Percentiles rank a stretch among this genome's conserved stretches.
Conservation (phyloP, 1,284 basidiomycete species). For the Cutaneotrichosporon dermatis region DNA sequence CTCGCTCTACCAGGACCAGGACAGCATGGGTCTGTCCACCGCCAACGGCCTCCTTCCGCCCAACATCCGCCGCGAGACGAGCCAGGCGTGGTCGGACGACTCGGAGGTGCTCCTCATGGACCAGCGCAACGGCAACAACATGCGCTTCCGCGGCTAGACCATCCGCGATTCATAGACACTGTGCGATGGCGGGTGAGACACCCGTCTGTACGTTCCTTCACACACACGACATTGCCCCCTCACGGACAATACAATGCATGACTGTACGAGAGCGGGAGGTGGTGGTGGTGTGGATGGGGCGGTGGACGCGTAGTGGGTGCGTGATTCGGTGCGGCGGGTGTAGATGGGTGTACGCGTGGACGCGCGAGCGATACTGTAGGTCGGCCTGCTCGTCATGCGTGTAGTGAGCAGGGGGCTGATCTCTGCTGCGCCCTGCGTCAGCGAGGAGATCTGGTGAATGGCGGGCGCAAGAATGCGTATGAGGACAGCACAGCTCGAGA, state of each 20-base stretch:
- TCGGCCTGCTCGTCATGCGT: too few species aligned
- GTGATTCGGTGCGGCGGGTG: too few species aligned
- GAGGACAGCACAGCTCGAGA: too few species aligned
- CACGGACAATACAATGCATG: conserved; percentile 13
- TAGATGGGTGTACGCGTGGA: too few species aligned
- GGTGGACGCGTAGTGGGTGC: too few species aligned
- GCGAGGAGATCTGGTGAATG: too few species aligned
- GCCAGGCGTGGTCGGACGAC: conserved; percentile 26
- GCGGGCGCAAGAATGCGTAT: too few species aligned
- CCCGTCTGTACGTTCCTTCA: background rate
- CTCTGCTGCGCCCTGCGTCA: too few species aligned
- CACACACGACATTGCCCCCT: conserved; percentile 3
- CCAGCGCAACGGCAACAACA: background rate
- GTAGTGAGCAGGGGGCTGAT: too few species aligned
- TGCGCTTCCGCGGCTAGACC: conserved; percentile 15
- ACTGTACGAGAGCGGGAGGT: conserved; percentile 9
- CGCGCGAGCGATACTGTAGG: too few species aligned
- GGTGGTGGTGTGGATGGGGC: background rate
- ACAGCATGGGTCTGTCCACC: conserved; percentile 16
- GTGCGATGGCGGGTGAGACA: too few species aligned
- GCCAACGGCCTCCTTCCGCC: conserved; percentile 26
- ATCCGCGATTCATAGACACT: background rate
- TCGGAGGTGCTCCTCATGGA: conserved; percentile 17
- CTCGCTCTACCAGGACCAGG: conserved; percentile 25
- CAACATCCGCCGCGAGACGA: conserved; percentile 36